A percentile compares a stretch with the other conserved stretches of the same genome.
Evolutionary conservation across 1,284 basidiomycete genomes (phyloP).

Genomic region (Cutaneotrichosporon mucoides): DNA sequence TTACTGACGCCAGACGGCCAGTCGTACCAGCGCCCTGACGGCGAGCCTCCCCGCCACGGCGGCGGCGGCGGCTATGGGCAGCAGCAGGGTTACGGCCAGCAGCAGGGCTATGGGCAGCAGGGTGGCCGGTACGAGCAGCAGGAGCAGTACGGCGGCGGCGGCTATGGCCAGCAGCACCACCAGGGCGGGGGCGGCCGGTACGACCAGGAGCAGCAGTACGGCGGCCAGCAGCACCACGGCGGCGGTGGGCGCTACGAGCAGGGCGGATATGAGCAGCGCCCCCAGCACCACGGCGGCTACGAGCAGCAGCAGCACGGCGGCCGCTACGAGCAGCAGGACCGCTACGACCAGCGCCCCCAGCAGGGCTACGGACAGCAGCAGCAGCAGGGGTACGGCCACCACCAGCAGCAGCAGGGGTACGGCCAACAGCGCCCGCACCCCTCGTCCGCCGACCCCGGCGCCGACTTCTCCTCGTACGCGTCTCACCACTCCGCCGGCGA

Average conservation of each 20-base stretch:
- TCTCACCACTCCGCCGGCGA: not conserved
- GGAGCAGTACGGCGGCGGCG: not conserved
- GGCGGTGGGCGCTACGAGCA: not conserved
- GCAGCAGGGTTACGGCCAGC: not conserved
- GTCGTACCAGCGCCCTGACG: too few relatives aligned
- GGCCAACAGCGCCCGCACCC: not conserved
- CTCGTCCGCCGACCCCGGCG: not conserved
- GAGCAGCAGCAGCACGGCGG: not conserved
- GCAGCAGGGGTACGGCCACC: too few relatives aligned
- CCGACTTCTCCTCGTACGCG: not conserved
- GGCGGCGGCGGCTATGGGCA: constrained; percentile 3
- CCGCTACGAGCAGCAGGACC: not conserved
- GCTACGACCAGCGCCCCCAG: not conserved
- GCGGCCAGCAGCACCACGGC: too few relatives aligned
- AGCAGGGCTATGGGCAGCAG: not conserved
- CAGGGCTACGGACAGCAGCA: too few relatives aligned
- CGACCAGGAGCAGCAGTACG: too few relatives aligned
- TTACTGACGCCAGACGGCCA: too few relatives aligned
- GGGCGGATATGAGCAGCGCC: not conserved
- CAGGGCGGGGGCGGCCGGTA: too few relatives aligned
- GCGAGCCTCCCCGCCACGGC: too few relatives aligned
- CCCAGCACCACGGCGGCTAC: not conserved
- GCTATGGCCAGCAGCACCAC: not conserved
- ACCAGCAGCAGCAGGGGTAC: too few relatives aligned
- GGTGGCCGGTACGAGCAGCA: not conserved